Evolutionary conservation across 257 asterid genomes (phyloP).

Genomic region (Galeopsis tetrahit): DNA sequence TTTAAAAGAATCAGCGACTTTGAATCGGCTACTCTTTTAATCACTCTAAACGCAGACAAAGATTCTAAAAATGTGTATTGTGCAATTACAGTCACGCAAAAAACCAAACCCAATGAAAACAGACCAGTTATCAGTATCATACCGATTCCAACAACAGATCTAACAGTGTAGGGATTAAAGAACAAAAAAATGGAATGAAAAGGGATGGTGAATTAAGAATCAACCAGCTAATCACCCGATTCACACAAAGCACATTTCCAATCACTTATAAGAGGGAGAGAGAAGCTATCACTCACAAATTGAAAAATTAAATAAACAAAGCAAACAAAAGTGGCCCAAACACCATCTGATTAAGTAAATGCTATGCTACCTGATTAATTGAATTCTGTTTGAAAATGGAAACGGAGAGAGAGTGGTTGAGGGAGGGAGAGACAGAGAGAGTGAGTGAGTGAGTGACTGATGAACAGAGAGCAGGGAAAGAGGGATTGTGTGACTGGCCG

Average conservation of each 20-base stretch:
- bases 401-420: constrained; percentile 1
- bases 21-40: neutral
- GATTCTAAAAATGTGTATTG: neutral
- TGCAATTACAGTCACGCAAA: neutral
- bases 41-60: constrained; percentile 12
- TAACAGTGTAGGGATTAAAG: neutral
- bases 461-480: too few species aligned
- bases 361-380: constrained; percentile 11
- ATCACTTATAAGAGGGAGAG: constrained; percentile 8
- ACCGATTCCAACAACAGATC: constrained; percentile 22
- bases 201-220: constrained; percentile 18
- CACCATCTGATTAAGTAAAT: neutral
- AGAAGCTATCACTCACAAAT: neutral
- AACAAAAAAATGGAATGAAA: neutral
- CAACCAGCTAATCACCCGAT: constrained; percentile 10
- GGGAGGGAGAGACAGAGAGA: neutral
- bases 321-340: constrained; percentile 3
- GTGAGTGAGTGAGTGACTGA: constrained; percentile 12
- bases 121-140: neutral
- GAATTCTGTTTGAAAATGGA: neutral
- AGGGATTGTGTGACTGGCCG: too few species aligned
- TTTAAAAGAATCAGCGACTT: constrained; percentile 3
- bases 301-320: neutral
- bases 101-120: constrained; percentile 6
- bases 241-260: constrained; percentile 10